phyloP scores from a whole-genome alignment of 2,329 filamentous ascomycete genomes.

The Fusarium nanum region DNA sequence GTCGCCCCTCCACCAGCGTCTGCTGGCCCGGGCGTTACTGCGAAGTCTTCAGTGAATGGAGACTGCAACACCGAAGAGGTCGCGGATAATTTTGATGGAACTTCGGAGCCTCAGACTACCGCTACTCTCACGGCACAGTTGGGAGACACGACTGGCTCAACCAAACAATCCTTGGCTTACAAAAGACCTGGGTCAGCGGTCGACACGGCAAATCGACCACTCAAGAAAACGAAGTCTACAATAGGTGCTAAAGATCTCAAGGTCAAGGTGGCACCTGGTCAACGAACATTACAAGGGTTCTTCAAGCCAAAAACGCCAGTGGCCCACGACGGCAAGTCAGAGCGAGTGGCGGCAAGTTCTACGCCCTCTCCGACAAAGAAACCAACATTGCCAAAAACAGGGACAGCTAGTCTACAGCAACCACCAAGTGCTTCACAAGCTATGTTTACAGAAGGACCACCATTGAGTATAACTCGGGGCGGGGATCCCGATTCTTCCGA shows the following conservation, averaged over 20 bases:
- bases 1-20: slow-evolving; percentile 12
- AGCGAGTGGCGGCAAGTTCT: slow-evolving; percentile 9
- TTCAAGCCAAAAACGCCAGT: slow-evolving; percentile 67
- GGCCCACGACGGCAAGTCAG: slow-evolving; percentile 17
- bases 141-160: not conserved
- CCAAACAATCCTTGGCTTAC: slow-evolving; percentile 6
- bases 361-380: slow-evolving; percentile 33
- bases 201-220: slow-evolving; percentile 15
- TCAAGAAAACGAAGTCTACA: slow-evolving; percentile 46
- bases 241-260: slow-evolving; percentile 47
- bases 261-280: slow-evolving; percentile 50
- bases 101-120: not conserved
- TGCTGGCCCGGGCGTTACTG: not conserved
- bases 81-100: not conserved
- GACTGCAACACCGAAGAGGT: not conserved
- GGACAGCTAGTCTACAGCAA: not conserved
- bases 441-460: slow-evolving; percentile 1
- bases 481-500: slow-evolving; percentile 43
- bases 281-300: slow-evolving; percentile 79
- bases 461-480: slow-evolving; percentile 2
- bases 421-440: not conserved
- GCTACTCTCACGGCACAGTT: not conserved
- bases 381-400: slow-evolving; percentile 7
- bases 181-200: slow-evolving; percentile 34
- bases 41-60: not conserved